These are phyloP conservation scores for Boletus sp. DNA, from an alignment of 768 basidiomycete species.

Conservation along the genomic window DNA sequence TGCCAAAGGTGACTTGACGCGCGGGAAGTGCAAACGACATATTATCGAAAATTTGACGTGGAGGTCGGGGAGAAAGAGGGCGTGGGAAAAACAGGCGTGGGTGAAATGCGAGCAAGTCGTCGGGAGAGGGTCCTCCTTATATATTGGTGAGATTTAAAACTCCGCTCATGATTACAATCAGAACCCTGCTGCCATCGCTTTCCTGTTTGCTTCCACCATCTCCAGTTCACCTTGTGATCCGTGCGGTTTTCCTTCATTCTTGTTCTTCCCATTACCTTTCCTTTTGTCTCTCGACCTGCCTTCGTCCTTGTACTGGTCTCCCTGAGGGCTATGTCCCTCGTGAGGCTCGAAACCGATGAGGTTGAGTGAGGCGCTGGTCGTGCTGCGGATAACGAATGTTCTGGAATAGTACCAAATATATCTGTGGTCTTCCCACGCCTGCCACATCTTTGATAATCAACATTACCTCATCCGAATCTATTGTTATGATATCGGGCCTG, in stretches of 20 bases:
- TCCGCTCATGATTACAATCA: conserved; percentile 28
- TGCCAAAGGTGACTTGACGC: conserved; percentile 76
- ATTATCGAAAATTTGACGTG: conserved; percentile 10
- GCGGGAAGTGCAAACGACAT: conserved; percentile 72
- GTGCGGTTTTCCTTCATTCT: background rate
- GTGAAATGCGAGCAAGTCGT: conserved; percentile 18
- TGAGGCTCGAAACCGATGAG: background rate
- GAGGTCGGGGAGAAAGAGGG: conserved; percentile 20
- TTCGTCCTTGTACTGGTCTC: background rate
- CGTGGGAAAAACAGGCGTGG: conserved; percentile 32
- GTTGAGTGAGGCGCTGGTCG: background rate
- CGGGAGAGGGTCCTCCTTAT: conserved; percentile 23
- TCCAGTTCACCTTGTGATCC: conserved; percentile 5
- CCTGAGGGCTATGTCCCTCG: background rate
- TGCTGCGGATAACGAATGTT: conserved; percentile 24
- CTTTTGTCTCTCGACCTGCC: background rate
- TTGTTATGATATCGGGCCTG: background rate
- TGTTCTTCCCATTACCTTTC: background rate
- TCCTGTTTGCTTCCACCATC: conserved; percentile 30
- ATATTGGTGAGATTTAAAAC: conserved; percentile 28
- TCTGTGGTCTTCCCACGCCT: conserved; percentile 11
- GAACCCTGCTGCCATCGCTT: conserved; percentile 8
- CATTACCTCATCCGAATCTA: background rate
- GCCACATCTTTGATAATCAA: conserved; percentile 1
- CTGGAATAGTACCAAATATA: conserved; percentile 25